A percentile compares a stretch with the other conserved stretches of the same genome.
Conservation (phyloP, 2,329 filamentous ascomycete species). For the Ceratocystis harringtonii region DNA sequence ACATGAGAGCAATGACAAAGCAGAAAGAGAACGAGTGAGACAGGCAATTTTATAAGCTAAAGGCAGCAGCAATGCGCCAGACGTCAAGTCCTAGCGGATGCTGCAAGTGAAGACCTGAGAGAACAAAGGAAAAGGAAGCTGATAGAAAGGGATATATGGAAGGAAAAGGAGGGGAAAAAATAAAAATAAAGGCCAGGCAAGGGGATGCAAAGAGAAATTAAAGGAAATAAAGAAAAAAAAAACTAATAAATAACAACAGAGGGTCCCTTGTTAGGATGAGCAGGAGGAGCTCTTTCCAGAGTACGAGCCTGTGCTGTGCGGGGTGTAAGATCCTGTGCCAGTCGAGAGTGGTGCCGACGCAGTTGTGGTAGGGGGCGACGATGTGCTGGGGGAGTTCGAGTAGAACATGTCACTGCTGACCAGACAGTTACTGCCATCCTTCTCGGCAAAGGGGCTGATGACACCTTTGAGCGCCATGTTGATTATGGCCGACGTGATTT, state of each 20-base stretch:
- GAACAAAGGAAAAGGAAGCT: not conserved
- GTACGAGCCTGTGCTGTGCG: not conserved
- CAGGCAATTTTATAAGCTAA: not conserved
- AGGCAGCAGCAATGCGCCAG: not conserved
- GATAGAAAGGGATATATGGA: not conserved
- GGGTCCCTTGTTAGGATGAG: not conserved
- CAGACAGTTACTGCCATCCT: slow-evolving; percentile 4
- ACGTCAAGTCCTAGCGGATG: not conserved
- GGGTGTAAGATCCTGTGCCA: not conserved
- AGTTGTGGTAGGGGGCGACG: not conserved
- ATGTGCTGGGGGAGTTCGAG: not conserved
- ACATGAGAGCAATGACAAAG: not conserved
- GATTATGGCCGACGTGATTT: slow-evolving; percentile 5
- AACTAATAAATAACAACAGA: not conserved
- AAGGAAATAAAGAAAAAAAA: not conserved
- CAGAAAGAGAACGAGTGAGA: not conserved
- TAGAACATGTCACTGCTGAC: slow-evolving; percentile 12
- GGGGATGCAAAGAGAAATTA: not conserved
- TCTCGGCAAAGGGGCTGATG: slow-evolving; percentile 9
- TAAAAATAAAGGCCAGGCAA: not conserved
- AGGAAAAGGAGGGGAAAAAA: not conserved
- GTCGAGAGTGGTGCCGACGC: not conserved
- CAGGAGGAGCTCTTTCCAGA: not conserved
- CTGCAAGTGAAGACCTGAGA: not conserved
- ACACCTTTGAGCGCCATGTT: slow-evolving; percentile 6